A percentile compares a stretch with the other conserved stretches of the same genome.
Evolutionary conservation across 306 rosid species (phyloP).

Genomic region (Spatholobus suberectus): DNA sequence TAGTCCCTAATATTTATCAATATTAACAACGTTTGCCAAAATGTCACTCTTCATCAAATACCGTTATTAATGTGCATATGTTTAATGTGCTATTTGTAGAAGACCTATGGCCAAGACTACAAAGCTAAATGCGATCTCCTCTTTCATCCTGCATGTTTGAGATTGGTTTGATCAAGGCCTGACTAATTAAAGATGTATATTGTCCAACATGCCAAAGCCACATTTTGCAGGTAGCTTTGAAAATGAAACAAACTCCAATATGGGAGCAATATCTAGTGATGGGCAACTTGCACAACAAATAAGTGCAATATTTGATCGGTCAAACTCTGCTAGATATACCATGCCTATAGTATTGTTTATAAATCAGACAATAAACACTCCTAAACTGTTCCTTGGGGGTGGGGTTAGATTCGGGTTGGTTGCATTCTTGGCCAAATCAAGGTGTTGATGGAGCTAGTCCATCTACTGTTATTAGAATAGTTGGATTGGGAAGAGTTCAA

Average conservation of each 20-base stretch:
- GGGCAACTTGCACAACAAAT: conserved; percentile 86
- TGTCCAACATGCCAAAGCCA: conserved; percentile 99
- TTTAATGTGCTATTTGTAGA: too few species aligned
- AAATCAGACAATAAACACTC: conserved; percentile 65
- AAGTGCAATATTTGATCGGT: conserved; percentile 76
- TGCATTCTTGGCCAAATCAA: conserved; percentile 80
- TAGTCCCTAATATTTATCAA: too few species aligned
- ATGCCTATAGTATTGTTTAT: conserved; percentile 73
- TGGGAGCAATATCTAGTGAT: conserved; percentile 61
- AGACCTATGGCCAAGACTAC: conserved; percentile 96
- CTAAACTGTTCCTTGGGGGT: conserved; percentile 87
- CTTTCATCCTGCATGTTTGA: conserved; percentile 93
- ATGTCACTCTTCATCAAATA: too few species aligned
- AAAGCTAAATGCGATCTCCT: conserved; percentile 88
- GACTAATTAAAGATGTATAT: conserved; percentile 71
- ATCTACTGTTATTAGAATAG: conserved; percentile 73
- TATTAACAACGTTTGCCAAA: too few species aligned
- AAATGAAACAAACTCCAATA: conserved; percentile 59
- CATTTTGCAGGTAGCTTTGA: conserved; percentile 69
- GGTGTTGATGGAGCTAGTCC: conserved; percentile 95
- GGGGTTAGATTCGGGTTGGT: conserved; percentile 84
- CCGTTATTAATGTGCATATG: too few species aligned
- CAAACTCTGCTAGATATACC: conserved; percentile 60
- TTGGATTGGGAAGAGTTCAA: conserved; percentile 89
- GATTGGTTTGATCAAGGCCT: conserved; percentile 99